Conservation (phyloP, 768 basidiomycete genomes). For the Lactarius sp. region DNA sequence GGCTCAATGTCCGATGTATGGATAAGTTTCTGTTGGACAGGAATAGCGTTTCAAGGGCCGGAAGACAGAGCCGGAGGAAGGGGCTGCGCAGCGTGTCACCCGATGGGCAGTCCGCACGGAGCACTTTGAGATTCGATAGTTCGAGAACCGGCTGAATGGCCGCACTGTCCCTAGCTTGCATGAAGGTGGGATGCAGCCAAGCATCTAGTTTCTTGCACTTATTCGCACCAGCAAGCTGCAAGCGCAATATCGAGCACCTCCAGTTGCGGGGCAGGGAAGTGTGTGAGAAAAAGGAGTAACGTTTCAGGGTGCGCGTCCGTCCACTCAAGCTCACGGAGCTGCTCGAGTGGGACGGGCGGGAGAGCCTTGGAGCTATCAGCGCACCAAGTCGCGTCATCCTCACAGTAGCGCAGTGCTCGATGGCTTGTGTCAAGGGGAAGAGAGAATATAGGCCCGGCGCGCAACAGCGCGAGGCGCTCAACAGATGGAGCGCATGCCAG, state of each 20-base stretch:
- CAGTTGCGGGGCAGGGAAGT: slow-evolving; percentile 15
- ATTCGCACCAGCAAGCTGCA: slow-evolving; percentile 1
- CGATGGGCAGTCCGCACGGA: slow-evolving; percentile 14
- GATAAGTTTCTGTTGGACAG: slow-evolving; percentile 13
- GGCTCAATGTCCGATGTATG: neutral
- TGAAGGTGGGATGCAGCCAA: slow-evolving; percentile 9
- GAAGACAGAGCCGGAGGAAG: slow-evolving; percentile 20
- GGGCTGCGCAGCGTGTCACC: slow-evolving; percentile 19
- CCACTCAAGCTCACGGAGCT: slow-evolving; percentile 22
- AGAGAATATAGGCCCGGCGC: slow-evolving; percentile 16
- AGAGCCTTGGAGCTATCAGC: neutral
- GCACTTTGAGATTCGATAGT: slow-evolving; percentile 11
- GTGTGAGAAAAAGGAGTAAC: slow-evolving; percentile 12
- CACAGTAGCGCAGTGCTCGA: neutral
- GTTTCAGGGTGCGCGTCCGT: slow-evolving; percentile 17
- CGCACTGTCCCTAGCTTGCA: neutral
- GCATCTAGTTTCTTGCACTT: slow-evolving; percentile 10
- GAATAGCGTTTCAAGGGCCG: slow-evolving; percentile 20
- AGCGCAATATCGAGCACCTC: slow-evolving; percentile 19
- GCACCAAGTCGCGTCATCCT: slow-evolving; percentile 9
- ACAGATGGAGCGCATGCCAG: slow-evolving; percentile 18
- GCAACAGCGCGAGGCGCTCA: slow-evolving; percentile 13
- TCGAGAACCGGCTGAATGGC: slow-evolving; percentile 7
- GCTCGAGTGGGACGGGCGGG: slow-evolving; percentile 16
- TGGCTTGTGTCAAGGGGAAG: slow-evolving; percentile 1